phyloP scores from a whole-genome alignment of 2,329 filamentous ascomycete genomes.

The Ceratocystis smalleyi region DNA sequence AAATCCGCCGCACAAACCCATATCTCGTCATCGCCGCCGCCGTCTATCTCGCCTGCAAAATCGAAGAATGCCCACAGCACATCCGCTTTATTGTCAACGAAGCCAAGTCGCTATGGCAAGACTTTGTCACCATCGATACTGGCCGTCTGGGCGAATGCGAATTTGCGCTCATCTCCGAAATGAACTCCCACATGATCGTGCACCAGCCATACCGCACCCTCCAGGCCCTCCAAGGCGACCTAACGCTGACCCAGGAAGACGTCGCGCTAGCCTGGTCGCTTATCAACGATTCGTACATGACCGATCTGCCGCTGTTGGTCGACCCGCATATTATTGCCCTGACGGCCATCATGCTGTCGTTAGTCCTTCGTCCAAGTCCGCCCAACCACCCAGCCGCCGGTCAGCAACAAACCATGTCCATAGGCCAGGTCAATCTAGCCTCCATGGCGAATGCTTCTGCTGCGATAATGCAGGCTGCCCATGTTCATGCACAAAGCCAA shows the following conservation, averaged over 20 bases:
- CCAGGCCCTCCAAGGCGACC: conserved; percentile 50
- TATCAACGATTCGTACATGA: conserved; percentile 86
- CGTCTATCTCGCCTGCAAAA: conserved; percentile 90
- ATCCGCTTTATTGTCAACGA: conserved; percentile 82
- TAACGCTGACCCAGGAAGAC: conserved; percentile 64
- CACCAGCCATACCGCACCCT: conserved; percentile 83
- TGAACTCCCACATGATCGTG: conserved; percentile 76
- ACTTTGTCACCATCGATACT: conserved; percentile 59
- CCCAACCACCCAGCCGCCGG: conserved; percentile 8
- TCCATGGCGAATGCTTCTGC: conserved; percentile 2
- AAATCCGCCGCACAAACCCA: conserved; percentile 83
- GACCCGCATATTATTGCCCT: conserved; percentile 80
- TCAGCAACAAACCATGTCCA: conserved; percentile 26
- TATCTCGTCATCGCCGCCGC: conserved; percentile 88
- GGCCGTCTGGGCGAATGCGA: conserved; percentile 85
- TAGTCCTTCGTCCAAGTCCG: conserved; percentile 55
- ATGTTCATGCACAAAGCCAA: conserved; percentile 5
- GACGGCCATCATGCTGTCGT: conserved; percentile 65
- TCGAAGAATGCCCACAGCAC: conserved; percentile 93
- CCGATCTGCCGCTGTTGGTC: conserved; percentile 73
- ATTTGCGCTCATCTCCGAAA: conserved; percentile 79
- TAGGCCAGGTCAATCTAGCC: conserved; percentile 6
- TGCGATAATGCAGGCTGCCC: conserved; percentile 5
- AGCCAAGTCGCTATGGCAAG: conserved; percentile 71
- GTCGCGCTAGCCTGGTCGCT: conserved; percentile 61